Evolutionary conservation across 129 eudicot species (phyloP), one percentile per base, ranked within the genome.

Genomic region (Pulicaria dysenterica): DNA sequence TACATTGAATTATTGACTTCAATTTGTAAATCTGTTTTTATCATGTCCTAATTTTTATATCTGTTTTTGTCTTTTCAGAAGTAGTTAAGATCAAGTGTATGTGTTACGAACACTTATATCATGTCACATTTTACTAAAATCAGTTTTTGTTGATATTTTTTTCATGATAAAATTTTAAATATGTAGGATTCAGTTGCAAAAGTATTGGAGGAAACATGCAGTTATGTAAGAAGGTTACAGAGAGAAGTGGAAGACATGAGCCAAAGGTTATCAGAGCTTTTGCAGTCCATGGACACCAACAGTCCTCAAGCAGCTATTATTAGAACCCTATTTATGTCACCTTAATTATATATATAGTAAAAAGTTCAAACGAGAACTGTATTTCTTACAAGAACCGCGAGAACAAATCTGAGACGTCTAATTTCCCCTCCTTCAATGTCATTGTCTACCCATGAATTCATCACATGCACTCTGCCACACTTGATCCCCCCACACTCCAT

Each of bases 141-240:
- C 8, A 7, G 0, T 48, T 48, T 7, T 60, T 2, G 7, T 16
- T 14, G 6, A 39, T 40, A 14, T 4, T 41, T 15, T 46, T 65
- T 45, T 10, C 31, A 5, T 14, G 41, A 64, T 6, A 4, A 1
- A 12, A 24, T 10, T 37, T 36, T 4, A 4, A 65, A 13, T 15
- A 31, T 57, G 75, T 57, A 71, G 77, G 58, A 9, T 36, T 59
- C 59, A 47, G 56, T 59, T 10, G 24, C 69, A 42, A 87, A 86
- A 76, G 96, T 92, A 61, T 76, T 92, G 77, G 95, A 92, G 66
- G 97, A 92, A 83, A 92, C 97, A 9, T 92, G 97, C 67, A 92
- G 77, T 87, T 92, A 92, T 69, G 88, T 92, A 44, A 85, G 90
- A 77, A 92, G 46, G 77, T 85, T 92, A 73, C 98, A 89, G 39